A percentile compares a stretch with the other conserved stretches of the same genome.
Conservation (phyloP, 108 stramenopile genomes). For the Discostella stelligeroides region DNA sequence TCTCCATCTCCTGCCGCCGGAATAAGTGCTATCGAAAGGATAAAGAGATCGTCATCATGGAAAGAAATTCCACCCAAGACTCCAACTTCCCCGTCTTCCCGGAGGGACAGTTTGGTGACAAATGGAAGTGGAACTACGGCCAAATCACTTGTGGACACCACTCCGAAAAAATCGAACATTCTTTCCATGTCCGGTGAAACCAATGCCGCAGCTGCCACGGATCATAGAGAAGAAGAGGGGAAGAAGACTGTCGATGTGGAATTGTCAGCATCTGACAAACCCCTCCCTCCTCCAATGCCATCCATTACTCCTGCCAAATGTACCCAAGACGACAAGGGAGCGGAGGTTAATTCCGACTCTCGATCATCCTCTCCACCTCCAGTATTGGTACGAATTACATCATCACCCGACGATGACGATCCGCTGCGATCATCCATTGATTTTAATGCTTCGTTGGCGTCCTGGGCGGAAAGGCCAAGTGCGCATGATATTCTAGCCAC, state of each 20-base stretch:
- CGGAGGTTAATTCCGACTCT: neutral
- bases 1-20: slow-evolving; percentile 5
- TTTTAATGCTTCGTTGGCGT: slow-evolving; percentile 21
- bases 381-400: slow-evolving; percentile 23
- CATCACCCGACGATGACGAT: slow-evolving; percentile 11
- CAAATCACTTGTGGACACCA: slow-evolving; percentile 1
- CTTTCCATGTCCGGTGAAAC: neutral
- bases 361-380: slow-evolving; percentile 22
- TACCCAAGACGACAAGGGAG: neutral
- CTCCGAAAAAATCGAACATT: slow-evolving; percentile 20
- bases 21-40: neutral
- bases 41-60: neutral
- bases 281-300: slow-evolving; percentile 3
- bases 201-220: neutral
- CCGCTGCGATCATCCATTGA: neutral
- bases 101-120: neutral
- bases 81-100: slow-evolving; percentile 1
- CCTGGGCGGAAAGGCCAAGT: slow-evolving; percentile 26
- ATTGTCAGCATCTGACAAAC: neutral
- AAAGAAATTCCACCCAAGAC: neutral
- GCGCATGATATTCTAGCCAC: slow-evolving; percentile 36
- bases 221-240: slow-evolving; percentile 10
- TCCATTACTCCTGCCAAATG: neutral
- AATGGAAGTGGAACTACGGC: slow-evolving; percentile 6
- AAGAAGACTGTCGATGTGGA: neutral